phyloP scores from a whole-genome alignment of 345 rosid genomes.

The Syzygium oleosum region DNA sequence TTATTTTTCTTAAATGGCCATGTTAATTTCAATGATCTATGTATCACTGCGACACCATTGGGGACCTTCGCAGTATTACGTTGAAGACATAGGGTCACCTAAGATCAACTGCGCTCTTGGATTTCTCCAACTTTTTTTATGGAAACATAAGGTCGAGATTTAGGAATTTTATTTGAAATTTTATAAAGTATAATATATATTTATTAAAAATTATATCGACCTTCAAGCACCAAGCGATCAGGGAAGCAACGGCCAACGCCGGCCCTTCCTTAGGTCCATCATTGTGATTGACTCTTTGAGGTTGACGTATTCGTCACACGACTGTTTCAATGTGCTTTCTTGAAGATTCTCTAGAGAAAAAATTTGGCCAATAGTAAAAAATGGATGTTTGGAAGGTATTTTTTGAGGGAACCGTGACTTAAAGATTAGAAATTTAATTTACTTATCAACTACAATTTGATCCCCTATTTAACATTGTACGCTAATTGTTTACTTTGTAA shows the following conservation, averaged over 20 bases:
- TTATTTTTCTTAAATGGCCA: neutral
- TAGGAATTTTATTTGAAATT: neutral
- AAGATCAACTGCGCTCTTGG: neutral
- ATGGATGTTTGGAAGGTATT: neutral
- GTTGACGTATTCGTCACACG: neutral
- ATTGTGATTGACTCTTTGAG: neutral
- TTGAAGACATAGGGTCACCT: neutral
- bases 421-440: neutral
- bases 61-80: neutral
- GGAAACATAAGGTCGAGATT: neutral
- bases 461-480: neutral
- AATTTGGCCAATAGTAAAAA: neutral
- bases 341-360: neutral
- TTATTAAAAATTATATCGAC: neutral
- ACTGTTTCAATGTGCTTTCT: neutral
- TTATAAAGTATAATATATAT: no score
- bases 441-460: neutral
- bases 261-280: neutral
- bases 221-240: neutral
- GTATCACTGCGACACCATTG: neutral
- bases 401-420: neutral
- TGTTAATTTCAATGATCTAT: neutral
- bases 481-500: neutral
- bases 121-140: neutral
- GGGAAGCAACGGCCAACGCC: neutral